Conservation (phyloP, 2,329 filamentous ascomycete species). For the Esteya vermicola region DNA sequence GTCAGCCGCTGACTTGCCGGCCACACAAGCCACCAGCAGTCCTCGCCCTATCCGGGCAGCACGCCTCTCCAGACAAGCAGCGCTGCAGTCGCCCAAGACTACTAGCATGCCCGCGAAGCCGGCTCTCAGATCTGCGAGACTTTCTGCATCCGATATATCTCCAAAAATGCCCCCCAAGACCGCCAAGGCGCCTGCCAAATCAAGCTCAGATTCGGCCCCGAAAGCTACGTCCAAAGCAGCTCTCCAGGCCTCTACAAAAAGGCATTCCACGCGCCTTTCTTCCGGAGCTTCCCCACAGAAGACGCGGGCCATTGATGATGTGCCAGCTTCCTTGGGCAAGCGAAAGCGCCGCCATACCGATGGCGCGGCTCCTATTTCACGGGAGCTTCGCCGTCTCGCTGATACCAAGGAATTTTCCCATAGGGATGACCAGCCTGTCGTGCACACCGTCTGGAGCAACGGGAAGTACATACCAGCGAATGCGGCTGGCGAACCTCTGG, state of each 20-base stretch:
- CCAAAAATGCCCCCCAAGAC: not conserved
- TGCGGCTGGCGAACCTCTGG: conserved; percentile 22
- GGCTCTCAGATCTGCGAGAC: no score
- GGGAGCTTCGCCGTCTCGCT: conserved; percentile 45
- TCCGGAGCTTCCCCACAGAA: conserved; percentile 21
- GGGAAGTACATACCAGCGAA: conserved; percentile 39
- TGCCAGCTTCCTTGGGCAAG: conserved; percentile 41
- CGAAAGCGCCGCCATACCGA: conserved; percentile 35
- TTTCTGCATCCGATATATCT: no score
- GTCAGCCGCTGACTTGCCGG: no score
- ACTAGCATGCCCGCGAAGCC: not conserved
- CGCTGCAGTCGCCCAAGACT: not conserved
- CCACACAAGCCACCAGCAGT: no score
- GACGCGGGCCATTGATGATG: conserved; percentile 22
- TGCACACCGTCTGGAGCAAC: conserved; percentile 49
- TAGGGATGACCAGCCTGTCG: conserved; percentile 42
- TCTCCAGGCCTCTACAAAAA: not conserved
- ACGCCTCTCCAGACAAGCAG: no score
- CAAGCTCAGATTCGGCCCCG: no score
- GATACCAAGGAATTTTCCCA: conserved; percentile 49
- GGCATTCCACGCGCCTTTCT: conserved; percentile 30
- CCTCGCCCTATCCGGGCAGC: no score
- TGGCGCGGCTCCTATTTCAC: conserved; percentile 11
- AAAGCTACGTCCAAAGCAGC: not conserved
- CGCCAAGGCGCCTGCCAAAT: not conserved